Conservation (phyloP, 2,329 filamentous ascomycete species). For the Trichoderma polysporum region DNA sequence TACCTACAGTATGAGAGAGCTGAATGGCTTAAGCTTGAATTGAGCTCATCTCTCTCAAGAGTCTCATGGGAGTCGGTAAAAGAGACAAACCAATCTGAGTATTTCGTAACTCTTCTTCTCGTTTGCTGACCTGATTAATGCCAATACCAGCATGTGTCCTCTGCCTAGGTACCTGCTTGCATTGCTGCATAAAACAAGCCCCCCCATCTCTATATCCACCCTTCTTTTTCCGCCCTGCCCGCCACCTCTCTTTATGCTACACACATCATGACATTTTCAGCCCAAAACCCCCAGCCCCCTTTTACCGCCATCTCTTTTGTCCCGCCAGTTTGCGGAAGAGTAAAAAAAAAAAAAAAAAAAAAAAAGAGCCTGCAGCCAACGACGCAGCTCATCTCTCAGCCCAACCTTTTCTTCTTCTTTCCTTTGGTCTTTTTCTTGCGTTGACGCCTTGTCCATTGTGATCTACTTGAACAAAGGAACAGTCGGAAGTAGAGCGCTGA, state of each 20-base stretch:
- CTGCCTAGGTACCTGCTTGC: no score
- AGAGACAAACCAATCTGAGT: no score
- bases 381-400: slow-evolving; percentile 4
- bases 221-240: background rate
- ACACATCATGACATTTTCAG: background rate
- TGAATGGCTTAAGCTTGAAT: background rate
- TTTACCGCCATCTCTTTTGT: background rate
- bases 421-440: background rate
- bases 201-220: background rate
- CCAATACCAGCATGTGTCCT: background rate
- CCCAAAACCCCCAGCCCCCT: background rate
- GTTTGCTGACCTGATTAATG: background rate
- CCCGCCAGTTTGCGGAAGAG: background rate
- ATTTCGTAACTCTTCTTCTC: no score
- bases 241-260: background rate
- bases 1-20: background rate
- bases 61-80: no score
- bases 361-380: background rate
- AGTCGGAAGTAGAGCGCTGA: no score
- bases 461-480: background rate
- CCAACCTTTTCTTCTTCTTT: background rate
- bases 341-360: no score
- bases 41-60: background rate
- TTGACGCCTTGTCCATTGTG: background rate
- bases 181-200: background rate